A percentile compares a stretch with the other conserved stretches of the same genome.
phyloP scores from a whole-genome alignment of 2,329 filamentous ascomycete species.

The Sclerotinia minor region DNA sequence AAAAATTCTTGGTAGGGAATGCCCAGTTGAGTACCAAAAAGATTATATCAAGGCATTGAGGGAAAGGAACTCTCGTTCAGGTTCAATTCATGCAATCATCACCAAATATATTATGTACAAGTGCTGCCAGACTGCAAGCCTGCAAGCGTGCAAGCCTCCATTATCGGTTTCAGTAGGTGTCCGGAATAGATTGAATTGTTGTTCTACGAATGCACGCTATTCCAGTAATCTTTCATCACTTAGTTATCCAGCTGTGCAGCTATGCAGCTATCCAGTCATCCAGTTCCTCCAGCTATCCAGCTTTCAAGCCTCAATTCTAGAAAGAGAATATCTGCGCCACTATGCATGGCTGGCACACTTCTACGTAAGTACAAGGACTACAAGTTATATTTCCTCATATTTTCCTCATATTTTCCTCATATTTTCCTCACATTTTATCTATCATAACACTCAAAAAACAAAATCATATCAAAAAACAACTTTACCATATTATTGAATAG shows the following conservation, averaged over 20 bases:
- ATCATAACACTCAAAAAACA: not conserved
- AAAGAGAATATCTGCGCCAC: conserved; percentile 11
- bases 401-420: not conserved
- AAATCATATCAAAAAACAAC: conserved; percentile 10
- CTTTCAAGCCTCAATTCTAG: conserved; percentile 11
- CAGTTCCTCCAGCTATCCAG: not conserved
- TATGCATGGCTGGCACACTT: conserved; percentile 5
- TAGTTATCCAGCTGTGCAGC: not conserved
- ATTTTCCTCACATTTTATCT: not conserved
- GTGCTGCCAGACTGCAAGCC: not conserved
- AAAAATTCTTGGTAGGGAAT: not conserved
- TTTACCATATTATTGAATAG: not conserved
- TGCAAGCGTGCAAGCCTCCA: conserved; percentile 13
- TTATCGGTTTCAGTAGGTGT: not conserved
- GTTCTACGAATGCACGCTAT: too few species aligned
- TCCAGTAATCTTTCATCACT: not conserved
- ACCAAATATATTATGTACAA: not conserved
- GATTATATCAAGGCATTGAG: conserved; percentile 5
- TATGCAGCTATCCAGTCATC: not conserved
- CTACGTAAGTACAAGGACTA: conserved; percentile 3
- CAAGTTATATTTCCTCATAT: too few species aligned
- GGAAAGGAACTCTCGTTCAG: not conserved
- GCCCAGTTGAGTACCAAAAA: not conserved
- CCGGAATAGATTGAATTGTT: too few species aligned
- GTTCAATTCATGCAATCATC: conserved; percentile 10